These are phyloP conservation scores for Kwoniella newhampshirensis DNA, from an alignment of 768 basidiomycete species.

Conservation along the genomic window DNA sequence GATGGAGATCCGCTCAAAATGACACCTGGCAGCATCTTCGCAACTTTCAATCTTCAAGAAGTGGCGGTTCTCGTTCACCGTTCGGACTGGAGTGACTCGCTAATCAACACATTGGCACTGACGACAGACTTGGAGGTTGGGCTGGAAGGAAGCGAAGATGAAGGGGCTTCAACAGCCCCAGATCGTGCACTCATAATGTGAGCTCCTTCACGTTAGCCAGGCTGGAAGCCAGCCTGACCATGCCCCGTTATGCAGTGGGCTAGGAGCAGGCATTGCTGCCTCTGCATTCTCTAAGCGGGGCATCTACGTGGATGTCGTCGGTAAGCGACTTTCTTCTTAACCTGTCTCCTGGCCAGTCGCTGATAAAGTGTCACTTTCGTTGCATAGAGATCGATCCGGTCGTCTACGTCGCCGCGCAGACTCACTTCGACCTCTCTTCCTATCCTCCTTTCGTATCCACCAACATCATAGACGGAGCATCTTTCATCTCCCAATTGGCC, in stretches of 20 bases:
- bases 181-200: slow-evolving; percentile 27
- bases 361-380: too few species aligned
- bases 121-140: slow-evolving; percentile 41
- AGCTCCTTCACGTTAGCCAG: neutral
- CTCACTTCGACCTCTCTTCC: slow-evolving; percentile 75
- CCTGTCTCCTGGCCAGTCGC: too few species aligned
- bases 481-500: slow-evolving; percentile 62
- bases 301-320: slow-evolving; percentile 72
- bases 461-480: slow-evolving; percentile 73
- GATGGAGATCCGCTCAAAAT: too few species aligned
- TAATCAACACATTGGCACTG: slow-evolving; percentile 46
- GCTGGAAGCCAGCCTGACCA: neutral
- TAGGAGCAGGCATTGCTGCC: slow-evolving; percentile 81
- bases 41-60: slow-evolving; percentile 82
- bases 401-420: slow-evolving; percentile 77
- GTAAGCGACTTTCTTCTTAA: slow-evolving; percentile 12
- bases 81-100: slow-evolving; percentile 42
- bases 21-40: slow-evolving; percentile 77
- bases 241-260: slow-evolving; percentile 65
- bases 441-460: slow-evolving; percentile 57
- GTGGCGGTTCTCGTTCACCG: slow-evolving; percentile 69
- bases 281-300: slow-evolving; percentile 69
- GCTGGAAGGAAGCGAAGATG: slow-evolving; percentile 56
- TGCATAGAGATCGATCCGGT: slow-evolving; percentile 77
- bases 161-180: slow-evolving; percentile 58